These are phyloP conservation scores for Axilococcus clingmanii DNA, from an alignment of 139 green algal genomes.

Conservation along the genomic window DNA sequence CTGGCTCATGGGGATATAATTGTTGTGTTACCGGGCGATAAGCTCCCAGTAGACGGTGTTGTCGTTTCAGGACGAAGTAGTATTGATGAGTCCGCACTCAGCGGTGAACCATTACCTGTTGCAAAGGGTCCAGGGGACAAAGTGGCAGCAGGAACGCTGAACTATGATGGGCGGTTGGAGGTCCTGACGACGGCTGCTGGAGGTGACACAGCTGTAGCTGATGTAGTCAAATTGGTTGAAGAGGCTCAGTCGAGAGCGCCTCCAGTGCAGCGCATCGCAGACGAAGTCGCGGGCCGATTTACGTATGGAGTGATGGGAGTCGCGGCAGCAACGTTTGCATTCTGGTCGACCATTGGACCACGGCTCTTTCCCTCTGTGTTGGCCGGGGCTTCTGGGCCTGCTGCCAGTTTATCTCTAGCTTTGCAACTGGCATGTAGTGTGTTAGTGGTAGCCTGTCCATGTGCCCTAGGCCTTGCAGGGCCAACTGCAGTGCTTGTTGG, in stretches of 20 bases:
- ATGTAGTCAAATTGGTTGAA: slow-evolving; percentile 77
- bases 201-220: slow-evolving; percentile 68
- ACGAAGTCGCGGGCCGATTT: slow-evolving; percentile 55
- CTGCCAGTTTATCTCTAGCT: slow-evolving; percentile 49
- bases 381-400: slow-evolving; percentile 3
- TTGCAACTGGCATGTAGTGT: slow-evolving; percentile 85
- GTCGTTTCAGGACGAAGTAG: slow-evolving; percentile 51
- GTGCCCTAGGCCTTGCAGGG: slow-evolving; percentile 83
- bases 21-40: slow-evolving; percentile 69
- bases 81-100: slow-evolving; percentile 72
- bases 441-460: slow-evolving; percentile 89
- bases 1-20: slow-evolving; percentile 59
- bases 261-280: slow-evolving; percentile 76
- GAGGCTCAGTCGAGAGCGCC: slow-evolving; percentile 58
- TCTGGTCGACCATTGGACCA: slow-evolving; percentile 58
- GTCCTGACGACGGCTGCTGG: slow-evolving; percentile 56
- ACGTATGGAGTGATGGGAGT: slow-evolving; percentile 70
- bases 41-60: slow-evolving; percentile 72
- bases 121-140: slow-evolving; percentile 32
- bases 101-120: slow-evolving; percentile 74
- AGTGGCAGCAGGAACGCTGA: slow-evolving; percentile 75
- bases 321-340: slow-evolving; percentile 62
- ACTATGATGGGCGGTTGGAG: slow-evolving; percentile 64
- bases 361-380: slow-evolving; percentile 53
- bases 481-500: slow-evolving; percentile 89